Evolutionary conservation across 2,329 filamentous ascomycete species (phyloP).

Genomic region (Pseudogymnoascus sp.): DNA sequence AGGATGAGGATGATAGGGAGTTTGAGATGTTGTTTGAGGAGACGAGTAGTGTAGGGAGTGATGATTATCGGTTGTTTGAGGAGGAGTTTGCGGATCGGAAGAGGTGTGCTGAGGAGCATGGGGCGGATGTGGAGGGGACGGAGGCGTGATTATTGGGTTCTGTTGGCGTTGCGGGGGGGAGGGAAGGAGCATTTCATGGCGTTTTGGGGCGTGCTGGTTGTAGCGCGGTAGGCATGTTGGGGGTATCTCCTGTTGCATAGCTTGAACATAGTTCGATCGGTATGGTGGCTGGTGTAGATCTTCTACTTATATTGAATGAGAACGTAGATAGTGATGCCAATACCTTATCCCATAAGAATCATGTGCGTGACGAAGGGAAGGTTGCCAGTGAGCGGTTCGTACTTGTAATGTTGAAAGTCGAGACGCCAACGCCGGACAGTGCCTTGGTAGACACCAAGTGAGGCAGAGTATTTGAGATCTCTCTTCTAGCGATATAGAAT

Average conservation of each 20-base stretch:
- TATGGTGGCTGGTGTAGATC: background rate
- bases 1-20: slow-evolving; percentile 44
- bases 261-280: background rate
- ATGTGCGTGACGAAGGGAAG: background rate
- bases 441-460: background rate
- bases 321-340: background rate
- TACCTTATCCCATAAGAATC: background rate
- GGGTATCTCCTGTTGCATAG: background rate
- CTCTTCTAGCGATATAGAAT: background rate
- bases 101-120: slow-evolving; percentile 20
- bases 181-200: background rate
- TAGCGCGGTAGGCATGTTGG: background rate
- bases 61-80: slow-evolving; percentile 67
- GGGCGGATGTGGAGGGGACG: slow-evolving; percentile 17
- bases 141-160: background rate
- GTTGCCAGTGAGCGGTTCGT: background rate
- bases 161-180: background rate
- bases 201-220: background rate
- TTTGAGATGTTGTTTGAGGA: slow-evolving; percentile 80
- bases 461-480: background rate
- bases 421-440: background rate
- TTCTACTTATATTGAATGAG: background rate
- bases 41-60: slow-evolving; percentile 75
- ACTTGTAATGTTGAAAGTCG: background rate
- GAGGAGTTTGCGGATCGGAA: slow-evolving; percentile 53